These are phyloP conservation scores for Vitis labrusca DNA, from an alignment of 164 flowering plant genomes.

Conservation along the genomic window DNA sequence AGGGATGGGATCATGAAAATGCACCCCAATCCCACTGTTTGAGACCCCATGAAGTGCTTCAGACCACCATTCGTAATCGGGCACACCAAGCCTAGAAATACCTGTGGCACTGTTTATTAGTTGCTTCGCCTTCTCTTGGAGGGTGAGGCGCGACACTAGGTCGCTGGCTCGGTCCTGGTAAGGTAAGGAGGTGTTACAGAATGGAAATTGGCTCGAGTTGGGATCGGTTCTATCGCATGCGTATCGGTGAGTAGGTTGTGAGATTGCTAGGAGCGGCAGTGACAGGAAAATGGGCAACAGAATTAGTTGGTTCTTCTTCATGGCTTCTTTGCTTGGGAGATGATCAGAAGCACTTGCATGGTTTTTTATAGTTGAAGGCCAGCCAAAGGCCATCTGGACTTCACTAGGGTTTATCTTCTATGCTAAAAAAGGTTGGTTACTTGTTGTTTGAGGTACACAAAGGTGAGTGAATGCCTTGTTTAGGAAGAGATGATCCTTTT, in stretches of 20 bases:
- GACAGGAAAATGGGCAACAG: conserved; percentile 10
- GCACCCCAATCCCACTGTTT: conserved; percentile 34
- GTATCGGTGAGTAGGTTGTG: conserved; percentile 17
- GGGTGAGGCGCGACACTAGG: conserved; percentile 43
- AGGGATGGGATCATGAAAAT: conserved; percentile 46
- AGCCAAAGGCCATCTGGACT: too few relatives aligned
- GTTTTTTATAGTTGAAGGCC: too few relatives aligned
- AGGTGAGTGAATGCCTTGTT: too few relatives aligned
- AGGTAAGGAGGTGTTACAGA: conserved; percentile 45
- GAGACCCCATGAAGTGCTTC: conserved; percentile 79
- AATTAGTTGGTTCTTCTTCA: background rate
- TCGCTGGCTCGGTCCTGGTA: conserved; percentile 42
- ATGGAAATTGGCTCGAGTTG: conserved; percentile 26
- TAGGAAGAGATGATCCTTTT: too few relatives aligned
- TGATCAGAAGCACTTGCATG: too few relatives aligned
- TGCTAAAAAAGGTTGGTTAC: too few relatives aligned
- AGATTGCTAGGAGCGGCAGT: conserved; percentile 17
- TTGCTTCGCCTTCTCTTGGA: conserved; percentile 54
- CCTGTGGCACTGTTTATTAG: conserved; percentile 45
- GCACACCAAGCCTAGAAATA: conserved; percentile 45
- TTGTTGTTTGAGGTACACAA: too few relatives aligned
- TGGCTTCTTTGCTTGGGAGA: background rate
- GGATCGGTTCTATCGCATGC: conserved; percentile 34
- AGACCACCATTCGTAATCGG: conserved; percentile 63
- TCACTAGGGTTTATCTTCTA: too few relatives aligned